A percentile compares a stretch with the other conserved stretches of the same genome.
phyloP scores from a whole-genome alignment of 352 stramenopile genomes.

The Salisapilia sapeloensis region DNA sequence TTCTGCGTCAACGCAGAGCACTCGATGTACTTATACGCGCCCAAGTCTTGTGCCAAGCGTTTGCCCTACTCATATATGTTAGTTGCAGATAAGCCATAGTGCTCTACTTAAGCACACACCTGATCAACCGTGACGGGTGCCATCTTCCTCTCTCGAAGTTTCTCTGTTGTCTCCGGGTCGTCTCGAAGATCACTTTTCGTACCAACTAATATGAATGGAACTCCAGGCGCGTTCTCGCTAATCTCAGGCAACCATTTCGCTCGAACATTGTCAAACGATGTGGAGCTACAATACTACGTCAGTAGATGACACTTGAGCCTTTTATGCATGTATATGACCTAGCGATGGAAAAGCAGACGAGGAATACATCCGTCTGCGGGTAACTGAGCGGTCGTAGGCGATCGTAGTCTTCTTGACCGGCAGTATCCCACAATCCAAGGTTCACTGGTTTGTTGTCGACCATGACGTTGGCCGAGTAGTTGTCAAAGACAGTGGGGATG shows the following conservation, averaged over 20 bases:
- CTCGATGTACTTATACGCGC: constrained; percentile 87
- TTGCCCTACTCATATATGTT: constrained; percentile 38
- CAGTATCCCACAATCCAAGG: constrained; percentile 93
- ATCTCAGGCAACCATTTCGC: constrained; percentile 89
- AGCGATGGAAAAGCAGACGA: constrained; percentile 93
- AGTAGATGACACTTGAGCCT: constrained; percentile 1
- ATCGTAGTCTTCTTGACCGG: constrained; percentile 95
- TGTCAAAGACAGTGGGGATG: constrained; percentile 93
- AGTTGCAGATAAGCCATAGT: constrained; percentile 1
- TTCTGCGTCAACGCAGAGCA: constrained; percentile 89
- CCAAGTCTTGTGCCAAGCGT: constrained; percentile 75
- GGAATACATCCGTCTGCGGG: constrained; percentile 92
- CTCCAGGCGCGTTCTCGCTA: constrained; percentile 68
- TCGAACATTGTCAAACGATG: constrained; percentile 92
- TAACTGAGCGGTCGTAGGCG: constrained; percentile 89
- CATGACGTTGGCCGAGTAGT: constrained; percentile 88
- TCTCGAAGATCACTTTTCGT: constrained; percentile 90
- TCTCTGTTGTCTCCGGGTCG: constrained; percentile 79
- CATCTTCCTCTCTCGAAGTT: constrained; percentile 78
- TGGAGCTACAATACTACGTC: constrained; percentile 27
- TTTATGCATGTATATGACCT: constrained; percentile 14
- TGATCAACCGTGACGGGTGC: constrained; percentile 50
- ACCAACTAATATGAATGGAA: constrained; percentile 91
- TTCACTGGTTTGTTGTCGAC: constrained; percentile 92
- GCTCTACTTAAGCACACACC: constrained; percentile 10